Conservation (phyloP, 768 basidiomycete genomes). For the Naganishia antarctica region DNA sequence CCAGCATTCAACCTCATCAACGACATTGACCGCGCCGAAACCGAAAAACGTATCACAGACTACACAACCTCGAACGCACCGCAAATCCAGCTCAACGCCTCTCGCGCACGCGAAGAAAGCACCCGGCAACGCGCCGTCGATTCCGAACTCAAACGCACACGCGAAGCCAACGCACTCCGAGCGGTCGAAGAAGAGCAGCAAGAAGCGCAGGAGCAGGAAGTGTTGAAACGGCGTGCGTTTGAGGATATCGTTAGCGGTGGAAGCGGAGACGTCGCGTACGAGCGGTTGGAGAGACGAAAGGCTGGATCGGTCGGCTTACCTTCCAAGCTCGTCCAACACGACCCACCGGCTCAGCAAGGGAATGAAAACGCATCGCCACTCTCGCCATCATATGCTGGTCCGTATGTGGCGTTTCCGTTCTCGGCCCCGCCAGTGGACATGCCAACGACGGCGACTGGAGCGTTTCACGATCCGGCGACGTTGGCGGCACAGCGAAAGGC, state of each 20-base stretch:
- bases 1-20: conserved; percentile 93
- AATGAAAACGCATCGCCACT: conserved; percentile 21
- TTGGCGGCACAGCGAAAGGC: conserved; percentile 35
- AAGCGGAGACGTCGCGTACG: conserved; percentile 15
- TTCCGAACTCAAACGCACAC: conserved; percentile 31
- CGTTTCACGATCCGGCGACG: conserved; percentile 28
- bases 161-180: conserved; percentile 33
- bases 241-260: conserved; percentile 17
- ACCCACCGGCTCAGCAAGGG: background rate
- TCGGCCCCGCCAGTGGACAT: conserved; percentile 31
- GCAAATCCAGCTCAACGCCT: conserved; percentile 69
- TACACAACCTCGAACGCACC: conserved; percentile 77
- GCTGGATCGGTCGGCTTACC: conserved; percentile 30
- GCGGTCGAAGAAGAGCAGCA: conserved; percentile 34
- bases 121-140: conserved; percentile 31
- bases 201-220: conserved; percentile 31
- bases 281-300: conserved; percentile 35
- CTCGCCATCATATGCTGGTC: conserved; percentile 39
- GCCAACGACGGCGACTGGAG: background rate
- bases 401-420: conserved; percentile 44
- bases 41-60: conserved; percentile 73
- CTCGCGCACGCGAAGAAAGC: conserved; percentile 34
- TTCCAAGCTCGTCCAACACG: background rate
- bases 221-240: conserved; percentile 25
- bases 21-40: conserved; percentile 70